phyloP scores from a whole-genome alignment of 1,284 basidiomycete species.

The Cutaneotrichosporon dermatis region DNA sequence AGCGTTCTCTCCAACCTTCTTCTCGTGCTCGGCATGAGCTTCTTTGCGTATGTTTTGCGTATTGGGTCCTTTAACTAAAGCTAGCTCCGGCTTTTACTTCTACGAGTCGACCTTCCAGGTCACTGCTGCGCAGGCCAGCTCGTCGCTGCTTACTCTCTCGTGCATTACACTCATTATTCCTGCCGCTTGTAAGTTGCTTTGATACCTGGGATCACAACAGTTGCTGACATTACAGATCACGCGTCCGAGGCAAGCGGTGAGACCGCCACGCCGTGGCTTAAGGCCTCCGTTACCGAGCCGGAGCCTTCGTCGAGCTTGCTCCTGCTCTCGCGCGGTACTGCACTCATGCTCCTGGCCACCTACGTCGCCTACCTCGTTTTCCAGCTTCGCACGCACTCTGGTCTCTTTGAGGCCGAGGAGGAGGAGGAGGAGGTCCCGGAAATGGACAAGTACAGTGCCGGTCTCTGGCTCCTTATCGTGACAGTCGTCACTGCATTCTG shows the following conservation, averaged over 20 bases:
- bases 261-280: slow-evolving; percentile 16
- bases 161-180: slow-evolving; percentile 88
- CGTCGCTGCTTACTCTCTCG: slow-evolving; percentile 75
- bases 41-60: slow-evolving; percentile 61
- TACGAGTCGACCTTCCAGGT: slow-evolving; percentile 69
- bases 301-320: slow-evolving; percentile 57
- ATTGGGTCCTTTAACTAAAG: slow-evolving; percentile 7
- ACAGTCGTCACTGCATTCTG: slow-evolving; percentile 81
- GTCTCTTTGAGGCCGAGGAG: slow-evolving; percentile 53
- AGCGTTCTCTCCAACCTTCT: slow-evolving; percentile 80
- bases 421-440: slow-evolving; percentile 54
- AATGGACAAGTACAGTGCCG: slow-evolving; percentile 68
- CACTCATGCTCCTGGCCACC: slow-evolving; percentile 71
- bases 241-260: slow-evolving; percentile 32
- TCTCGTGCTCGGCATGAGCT: slow-evolving; percentile 81
- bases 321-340: slow-evolving; percentile 76
- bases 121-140: slow-evolving; percentile 77
- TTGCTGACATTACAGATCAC: slow-evolving; percentile 23
- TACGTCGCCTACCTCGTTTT: slow-evolving; percentile 70
- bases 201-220: slow-evolving; percentile 4
- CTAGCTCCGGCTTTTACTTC: slow-evolving; percentile 57
- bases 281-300: slow-evolving; percentile 7
- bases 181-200: slow-evolving; percentile 62
- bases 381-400: slow-evolving; percentile 56
- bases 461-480: slow-evolving; percentile 55